Evolutionary conservation across 2,329 filamentous ascomycete genomes (phyloP).

Genomic region (Harringtonia lauricola): DNA sequence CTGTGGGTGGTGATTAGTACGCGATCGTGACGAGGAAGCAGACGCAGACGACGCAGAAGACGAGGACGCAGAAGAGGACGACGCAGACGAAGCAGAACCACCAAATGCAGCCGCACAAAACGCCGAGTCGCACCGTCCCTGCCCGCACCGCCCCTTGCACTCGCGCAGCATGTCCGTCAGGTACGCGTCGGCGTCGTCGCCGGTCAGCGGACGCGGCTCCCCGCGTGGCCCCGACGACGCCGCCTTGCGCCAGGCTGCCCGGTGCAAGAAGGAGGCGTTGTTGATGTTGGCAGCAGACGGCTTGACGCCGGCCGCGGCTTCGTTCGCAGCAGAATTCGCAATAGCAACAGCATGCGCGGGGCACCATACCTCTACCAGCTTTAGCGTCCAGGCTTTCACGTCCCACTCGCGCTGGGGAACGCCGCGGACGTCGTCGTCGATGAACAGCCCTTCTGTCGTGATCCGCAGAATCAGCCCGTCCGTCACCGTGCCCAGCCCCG

Average conservation of each 20-base stretch:
- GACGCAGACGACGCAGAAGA: conserved; percentile 11
- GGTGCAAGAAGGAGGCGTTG: conserved; percentile 33
- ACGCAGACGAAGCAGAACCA: conserved; percentile 13
- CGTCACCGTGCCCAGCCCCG: conserved; percentile 73
- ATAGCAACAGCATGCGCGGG: conserved; percentile 48
- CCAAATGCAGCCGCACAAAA: conserved; percentile 16
- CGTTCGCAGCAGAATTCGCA: conserved; percentile 25
- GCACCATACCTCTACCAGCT: conserved; percentile 81
- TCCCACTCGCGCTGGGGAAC: conserved; percentile 98
- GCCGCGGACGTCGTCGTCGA: conserved; percentile 86
- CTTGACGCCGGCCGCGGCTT: conserved; percentile 19
- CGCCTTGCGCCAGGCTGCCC: conserved; percentile 31
- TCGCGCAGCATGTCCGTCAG: conserved; percentile 49
- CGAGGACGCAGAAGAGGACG: conserved; percentile 5
- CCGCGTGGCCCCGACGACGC: conserved; percentile 34
- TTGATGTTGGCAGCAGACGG: conserved; percentile 26
- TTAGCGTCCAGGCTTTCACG: conserved; percentile 95
- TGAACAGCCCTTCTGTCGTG: conserved; percentile 88
- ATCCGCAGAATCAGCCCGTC: conserved; percentile 88
- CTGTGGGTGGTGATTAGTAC: conserved; percentile 26
- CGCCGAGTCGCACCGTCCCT: conserved; percentile 35
- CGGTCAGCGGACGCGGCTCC: conserved; percentile 40
- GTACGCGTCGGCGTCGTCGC: conserved; percentile 57
- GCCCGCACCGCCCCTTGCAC: conserved; percentile 54
- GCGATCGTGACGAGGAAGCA: conserved; percentile 10